phyloP scores from a whole-genome alignment of 2,329 filamentous ascomycete species.

The Venturia nashicola region DNA sequence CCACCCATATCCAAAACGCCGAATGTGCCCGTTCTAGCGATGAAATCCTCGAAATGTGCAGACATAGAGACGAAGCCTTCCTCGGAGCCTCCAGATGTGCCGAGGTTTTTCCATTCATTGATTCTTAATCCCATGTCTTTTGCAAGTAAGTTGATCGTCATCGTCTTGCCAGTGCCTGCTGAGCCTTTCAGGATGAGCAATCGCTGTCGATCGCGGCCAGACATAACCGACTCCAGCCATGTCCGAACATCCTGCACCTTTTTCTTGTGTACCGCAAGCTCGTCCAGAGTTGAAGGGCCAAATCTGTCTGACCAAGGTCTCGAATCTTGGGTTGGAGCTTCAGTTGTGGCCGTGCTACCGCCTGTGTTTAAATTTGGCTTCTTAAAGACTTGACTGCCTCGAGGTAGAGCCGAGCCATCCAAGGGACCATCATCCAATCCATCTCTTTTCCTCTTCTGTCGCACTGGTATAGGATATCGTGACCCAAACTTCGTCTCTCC shows the following conservation, averaged over 20 bases:
- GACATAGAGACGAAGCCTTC: constrained; percentile 58
- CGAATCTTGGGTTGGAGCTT: constrained; percentile 33
- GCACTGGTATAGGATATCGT: constrained; percentile 1
- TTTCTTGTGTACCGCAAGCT: constrained; percentile 87
- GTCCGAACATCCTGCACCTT: constrained; percentile 77
- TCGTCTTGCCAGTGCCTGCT: constrained; percentile 87
- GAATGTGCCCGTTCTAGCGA: constrained; percentile 71
- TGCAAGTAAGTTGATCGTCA: constrained; percentile 67
- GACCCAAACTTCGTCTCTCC: constrained; percentile 5
- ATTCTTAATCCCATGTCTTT: constrained; percentile 65
- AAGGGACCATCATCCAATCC: not conserved
- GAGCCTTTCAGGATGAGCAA: constrained; percentile 79
- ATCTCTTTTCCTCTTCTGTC: constrained; percentile 8
- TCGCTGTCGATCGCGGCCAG: constrained; percentile 48
- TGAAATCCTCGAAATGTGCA: constrained; percentile 82
- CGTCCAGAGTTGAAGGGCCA: constrained; percentile 60
- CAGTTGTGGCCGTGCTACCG: not conserved
- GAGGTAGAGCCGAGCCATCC: constrained; percentile 1
- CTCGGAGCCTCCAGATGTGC: constrained; percentile 44
- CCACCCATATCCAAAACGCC: constrained; percentile 48
- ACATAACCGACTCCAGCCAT: constrained; percentile 69
- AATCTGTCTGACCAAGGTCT: constrained; percentile 85
- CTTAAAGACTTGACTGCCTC: constrained; percentile 6
- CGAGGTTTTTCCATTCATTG: constrained; percentile 83
- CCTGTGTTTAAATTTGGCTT: not conserved